These are phyloP conservation scores for Lathyrus tuberosus DNA, from an alignment of 306 rosid species.

Conservation along the genomic window DNA sequence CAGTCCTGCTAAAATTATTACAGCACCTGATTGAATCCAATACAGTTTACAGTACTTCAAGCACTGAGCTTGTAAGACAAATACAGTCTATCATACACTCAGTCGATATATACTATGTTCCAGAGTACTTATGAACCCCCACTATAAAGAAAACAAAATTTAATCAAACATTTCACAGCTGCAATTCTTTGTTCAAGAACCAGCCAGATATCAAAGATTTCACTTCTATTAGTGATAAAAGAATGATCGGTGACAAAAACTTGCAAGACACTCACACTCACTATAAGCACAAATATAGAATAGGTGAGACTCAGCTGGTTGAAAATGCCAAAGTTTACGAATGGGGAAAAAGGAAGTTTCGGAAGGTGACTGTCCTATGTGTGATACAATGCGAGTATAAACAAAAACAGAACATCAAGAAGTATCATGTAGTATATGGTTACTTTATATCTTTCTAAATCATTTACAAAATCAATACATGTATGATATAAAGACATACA, in stretches of 20 bases:
- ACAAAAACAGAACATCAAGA: neutral
- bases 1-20: too few species aligned
- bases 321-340: neutral
- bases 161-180: neutral
- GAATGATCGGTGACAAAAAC: neutral
- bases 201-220: conserved; percentile 13
- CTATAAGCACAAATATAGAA: neutral
- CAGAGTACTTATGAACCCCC: neutral
- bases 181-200: neutral
- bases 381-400: neutral
- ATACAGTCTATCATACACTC: neutral
- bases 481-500: conserved; percentile 30
- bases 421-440: conserved; percentile 16
- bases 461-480: conserved; percentile 35
- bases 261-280: neutral
- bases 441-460: conserved; percentile 20
- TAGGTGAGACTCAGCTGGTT: neutral
- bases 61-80: too few species aligned
- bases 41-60: too few species aligned
- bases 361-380: conserved; percentile 3
- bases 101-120: neutral
- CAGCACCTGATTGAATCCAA: too few species aligned
- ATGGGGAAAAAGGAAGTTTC: neutral
- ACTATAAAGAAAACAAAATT: conserved; percentile 11
- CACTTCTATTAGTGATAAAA: conserved; percentile 11